Evolutionary conservation across 345 rosid species (phyloP).

Genomic region (Boechera stricta): DNA sequence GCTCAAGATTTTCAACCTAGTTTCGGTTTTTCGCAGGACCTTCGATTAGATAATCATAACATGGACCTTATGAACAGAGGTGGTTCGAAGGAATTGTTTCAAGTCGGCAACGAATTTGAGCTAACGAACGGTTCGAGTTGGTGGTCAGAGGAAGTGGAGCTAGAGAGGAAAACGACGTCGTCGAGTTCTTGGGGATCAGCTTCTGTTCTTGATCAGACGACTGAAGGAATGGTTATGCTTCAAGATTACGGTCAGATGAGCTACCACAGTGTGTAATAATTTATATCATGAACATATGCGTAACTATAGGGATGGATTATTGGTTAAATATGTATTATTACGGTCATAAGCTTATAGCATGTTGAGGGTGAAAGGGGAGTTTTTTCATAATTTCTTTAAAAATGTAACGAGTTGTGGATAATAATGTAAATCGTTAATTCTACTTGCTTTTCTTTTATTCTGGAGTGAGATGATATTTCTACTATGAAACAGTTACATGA

Average conservation of each 20-base stretch:
- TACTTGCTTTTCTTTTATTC: constrained; percentile 24
- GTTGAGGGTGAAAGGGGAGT: constrained; percentile 14
- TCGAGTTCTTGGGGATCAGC: constrained; percentile 73
- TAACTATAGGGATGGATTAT: constrained; percentile 44
- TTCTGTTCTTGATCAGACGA: constrained; percentile 52
- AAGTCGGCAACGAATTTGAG: constrained; percentile 57
- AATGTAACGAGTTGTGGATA: constrained; percentile 69
- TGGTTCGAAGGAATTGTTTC: constrained; percentile 46
- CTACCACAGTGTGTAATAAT: constrained; percentile 57
- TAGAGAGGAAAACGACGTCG: constrained; percentile 62
- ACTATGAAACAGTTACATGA: constrained; percentile 7
- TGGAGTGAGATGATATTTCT: neutral
- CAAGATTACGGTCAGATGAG: constrained; percentile 59
- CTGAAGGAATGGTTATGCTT: constrained; percentile 54
- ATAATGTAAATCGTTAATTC: constrained; percentile 47
- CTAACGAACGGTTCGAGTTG: constrained; percentile 61
- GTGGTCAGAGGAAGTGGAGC: constrained; percentile 67
- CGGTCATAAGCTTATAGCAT: constrained; percentile 44
- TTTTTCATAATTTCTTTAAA: constrained; percentile 25
- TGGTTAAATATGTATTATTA: constrained; percentile 32
- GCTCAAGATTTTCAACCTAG: constrained; percentile 37
- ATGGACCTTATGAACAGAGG: constrained; percentile 40
- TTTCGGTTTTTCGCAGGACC: constrained; percentile 41
- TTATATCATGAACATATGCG: constrained; percentile 8
- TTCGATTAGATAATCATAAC: constrained; percentile 37